A percentile compares a stretch with the other conserved stretches of the same genome.
Conservation (phyloP, 202 grass and related monocot genomes). For the Elaeis oleifera region DNA sequence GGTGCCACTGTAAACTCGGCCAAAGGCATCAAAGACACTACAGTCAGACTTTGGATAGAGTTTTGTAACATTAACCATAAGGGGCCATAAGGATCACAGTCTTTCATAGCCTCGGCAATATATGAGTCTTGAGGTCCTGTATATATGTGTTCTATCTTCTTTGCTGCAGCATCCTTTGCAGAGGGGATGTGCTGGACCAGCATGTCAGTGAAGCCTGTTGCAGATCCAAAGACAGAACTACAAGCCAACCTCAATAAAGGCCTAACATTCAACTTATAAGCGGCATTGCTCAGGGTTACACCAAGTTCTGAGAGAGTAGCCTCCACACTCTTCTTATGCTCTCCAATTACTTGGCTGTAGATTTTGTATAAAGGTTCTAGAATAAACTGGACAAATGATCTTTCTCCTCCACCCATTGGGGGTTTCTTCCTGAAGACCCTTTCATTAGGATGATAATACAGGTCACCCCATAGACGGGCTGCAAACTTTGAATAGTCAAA, state of each 20-base stretch:
- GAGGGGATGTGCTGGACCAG: constrained; percentile 86
- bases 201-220: constrained; percentile 95
- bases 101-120: constrained; percentile 69
- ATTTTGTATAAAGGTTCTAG: constrained; percentile 96
- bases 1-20: constrained; percentile 84
- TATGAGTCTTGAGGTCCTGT: constrained; percentile 73
- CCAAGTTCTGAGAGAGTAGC: constrained; percentile 71
- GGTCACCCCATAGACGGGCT: constrained; percentile 81
- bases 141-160: constrained; percentile 84
- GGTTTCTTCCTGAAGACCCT: constrained; percentile 91
- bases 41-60: constrained; percentile 92
- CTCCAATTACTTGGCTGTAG: constrained; percentile 91
- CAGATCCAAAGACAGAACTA: constrained; percentile 88
- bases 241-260: constrained; percentile 92
- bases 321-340: constrained; percentile 73
- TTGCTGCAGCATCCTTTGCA: constrained; percentile 75
- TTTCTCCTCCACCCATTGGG: constrained; percentile 84
- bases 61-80: constrained; percentile 95
- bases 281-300: constrained; percentile 77
- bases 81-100: constrained; percentile 64
- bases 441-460: constrained; percentile 79
- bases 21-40: constrained; percentile 98
- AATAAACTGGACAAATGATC: constrained; percentile 93
- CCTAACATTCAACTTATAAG: constrained; percentile 91
- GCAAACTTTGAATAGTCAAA: constrained; percentile 94